Evolutionary conservation across 1,284 basidiomycete genomes (phyloP).

Genomic region (Filobasidium uniguttulatum): DNA sequence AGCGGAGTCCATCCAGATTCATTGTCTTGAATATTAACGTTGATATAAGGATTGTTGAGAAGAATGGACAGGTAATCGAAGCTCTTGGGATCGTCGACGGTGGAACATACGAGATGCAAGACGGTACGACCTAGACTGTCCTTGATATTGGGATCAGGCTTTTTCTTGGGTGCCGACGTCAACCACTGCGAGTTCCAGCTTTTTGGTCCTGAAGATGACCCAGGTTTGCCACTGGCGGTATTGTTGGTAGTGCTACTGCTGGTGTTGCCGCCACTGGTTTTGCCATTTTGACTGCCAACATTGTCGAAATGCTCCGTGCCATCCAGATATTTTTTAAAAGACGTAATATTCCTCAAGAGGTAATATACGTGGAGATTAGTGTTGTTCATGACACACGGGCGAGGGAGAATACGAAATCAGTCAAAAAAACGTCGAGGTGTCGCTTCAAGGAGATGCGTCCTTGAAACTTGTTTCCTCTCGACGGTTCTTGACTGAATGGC

Average conservation of each 20-base stretch:
- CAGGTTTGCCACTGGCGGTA: slow-evolving; percentile 2
- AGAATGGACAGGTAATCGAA: slow-evolving; percentile 68
- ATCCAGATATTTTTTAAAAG: slow-evolving; percentile 15
- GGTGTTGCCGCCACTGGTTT: neutral
- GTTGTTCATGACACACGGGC: slow-evolving; percentile 5
- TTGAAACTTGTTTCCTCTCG: too few relatives aligned
- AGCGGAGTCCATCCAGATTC: slow-evolving; percentile 87
- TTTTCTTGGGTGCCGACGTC: slow-evolving; percentile 29
- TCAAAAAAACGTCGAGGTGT: too few relatives aligned
- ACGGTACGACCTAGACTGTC: slow-evolving; percentile 39
- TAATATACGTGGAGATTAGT: slow-evolving; percentile 16
- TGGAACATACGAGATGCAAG: slow-evolving; percentile 64
- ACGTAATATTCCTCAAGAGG: slow-evolving; percentile 13
- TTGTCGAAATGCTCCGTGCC: slow-evolving; percentile 9
- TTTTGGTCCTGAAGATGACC: slow-evolving; percentile 40
- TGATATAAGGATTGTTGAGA: slow-evolving; percentile 59
- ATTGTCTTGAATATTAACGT: slow-evolving; percentile 66
- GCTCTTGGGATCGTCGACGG: slow-evolving; percentile 44
- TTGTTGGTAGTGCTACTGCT: neutral
- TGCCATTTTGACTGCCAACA: neutral
- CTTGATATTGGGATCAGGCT: slow-evolving; percentile 35
- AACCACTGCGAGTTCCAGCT: slow-evolving; percentile 50
- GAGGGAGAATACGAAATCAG: too few relatives aligned
- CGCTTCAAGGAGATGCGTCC: too few relatives aligned
- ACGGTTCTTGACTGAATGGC: too few relatives aligned